Evolutionary conservation across 805 yeast species (phyloP).

Genomic region (Ogataea neopini): DNA sequence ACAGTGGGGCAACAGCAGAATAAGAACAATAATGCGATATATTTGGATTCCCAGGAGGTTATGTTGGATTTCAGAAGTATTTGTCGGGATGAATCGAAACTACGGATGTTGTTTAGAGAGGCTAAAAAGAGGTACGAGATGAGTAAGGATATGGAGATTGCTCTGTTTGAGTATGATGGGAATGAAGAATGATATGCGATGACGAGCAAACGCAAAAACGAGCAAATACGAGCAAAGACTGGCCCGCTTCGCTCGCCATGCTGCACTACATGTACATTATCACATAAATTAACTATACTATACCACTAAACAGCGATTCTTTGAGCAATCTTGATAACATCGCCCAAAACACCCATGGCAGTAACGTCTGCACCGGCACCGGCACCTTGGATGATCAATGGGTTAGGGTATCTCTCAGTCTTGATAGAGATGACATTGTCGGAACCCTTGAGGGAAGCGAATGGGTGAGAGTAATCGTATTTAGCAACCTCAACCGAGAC

Average conservation of each 20-base stretch:
- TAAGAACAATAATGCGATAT: slow-evolving; percentile 29
- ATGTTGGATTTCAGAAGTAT: slow-evolving; percentile 67
- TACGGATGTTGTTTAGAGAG: slow-evolving; percentile 56
- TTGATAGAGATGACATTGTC: slow-evolving; percentile 93
- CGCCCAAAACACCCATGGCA: slow-evolving; percentile 87
- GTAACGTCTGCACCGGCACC: slow-evolving; percentile 80
- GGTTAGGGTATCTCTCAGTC: slow-evolving; percentile 90
- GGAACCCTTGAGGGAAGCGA: slow-evolving; percentile 92
- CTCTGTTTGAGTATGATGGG: slow-evolving; percentile 21
- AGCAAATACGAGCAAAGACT: too few relatives aligned
- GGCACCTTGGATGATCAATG: slow-evolving; percentile 96
- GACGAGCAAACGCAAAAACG: too few relatives aligned
- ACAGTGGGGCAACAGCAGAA: slow-evolving; percentile 33
- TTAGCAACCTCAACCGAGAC: slow-evolving; percentile 88
- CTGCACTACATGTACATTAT: too few relatives aligned
- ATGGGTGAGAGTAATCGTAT: slow-evolving; percentile 88
- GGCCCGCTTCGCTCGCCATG: background rate
- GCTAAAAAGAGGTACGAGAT: slow-evolving; percentile 53
- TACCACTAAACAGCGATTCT: slow-evolving; percentile 52
- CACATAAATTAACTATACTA: background rate
- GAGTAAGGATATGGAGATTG: slow-evolving; percentile 34
- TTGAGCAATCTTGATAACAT: slow-evolving; percentile 87
- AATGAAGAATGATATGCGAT: background rate
- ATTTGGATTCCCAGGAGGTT: slow-evolving; percentile 69
- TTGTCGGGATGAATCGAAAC: slow-evolving; percentile 52